Conservation (phyloP, 164 flowering plant species). For the Vitis vinifera region ASM3070453v1 NC_081806.1:2764501-2765000, state of each 20-base stretch:
- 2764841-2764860: background rate
- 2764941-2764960: background rate
- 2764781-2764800: background rate
- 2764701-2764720: background rate
- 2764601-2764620: slow-evolving; percentile 46
- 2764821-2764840: background rate
- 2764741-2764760: background rate
- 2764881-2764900: background rate
- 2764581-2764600: slow-evolving; percentile 91
- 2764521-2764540: slow-evolving; percentile 55
- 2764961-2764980: background rate
- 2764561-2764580: slow-evolving; percentile 95
- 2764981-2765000: background rate
- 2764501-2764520: slow-evolving; percentile 81
- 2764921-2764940: background rate
- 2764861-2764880: background rate
- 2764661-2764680: background rate
- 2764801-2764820: background rate
- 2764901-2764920: background rate
- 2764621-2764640: slow-evolving; percentile 5
- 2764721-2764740: background rate
- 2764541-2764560: slow-evolving; percentile 72
- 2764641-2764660: background rate
- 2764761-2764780: too few species aligned
- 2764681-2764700: background rate